Evolutionary conservation across 352 stramenopile genomes (phyloP).

Genomic region (Hyaloperonospora brassicae): DNA sequence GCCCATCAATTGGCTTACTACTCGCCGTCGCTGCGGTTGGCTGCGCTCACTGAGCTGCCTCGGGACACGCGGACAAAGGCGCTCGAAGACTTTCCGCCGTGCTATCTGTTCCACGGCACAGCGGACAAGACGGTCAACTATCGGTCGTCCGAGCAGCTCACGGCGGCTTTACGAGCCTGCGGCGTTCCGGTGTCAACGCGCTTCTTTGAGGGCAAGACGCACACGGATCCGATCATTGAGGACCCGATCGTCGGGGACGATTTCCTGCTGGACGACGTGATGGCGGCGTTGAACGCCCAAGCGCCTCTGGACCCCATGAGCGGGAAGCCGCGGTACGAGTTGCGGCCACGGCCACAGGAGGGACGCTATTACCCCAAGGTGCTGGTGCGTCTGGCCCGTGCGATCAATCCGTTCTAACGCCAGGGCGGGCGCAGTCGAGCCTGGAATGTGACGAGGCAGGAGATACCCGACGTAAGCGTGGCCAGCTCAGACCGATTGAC

Average conservation of each 20-base stretch:
- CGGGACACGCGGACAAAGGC: constrained; percentile 12
- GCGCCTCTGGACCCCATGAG: constrained; percentile 29
- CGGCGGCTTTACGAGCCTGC: constrained; percentile 36
- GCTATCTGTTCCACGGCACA: constrained; percentile 61
- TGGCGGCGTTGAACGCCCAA: constrained; percentile 38
- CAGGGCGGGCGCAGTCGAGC: constrained; percentile 11
- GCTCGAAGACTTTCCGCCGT: constrained; percentile 41
- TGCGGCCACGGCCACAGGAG: constrained; percentile 28
- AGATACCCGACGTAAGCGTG: no score
- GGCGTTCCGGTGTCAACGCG: constrained; percentile 40
- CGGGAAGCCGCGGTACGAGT: constrained; percentile 28
- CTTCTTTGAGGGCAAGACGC: constrained; percentile 78
- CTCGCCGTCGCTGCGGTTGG: constrained; percentile 39
- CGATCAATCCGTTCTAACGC: constrained; percentile 58
- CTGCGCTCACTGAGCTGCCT: constrained; percentile 37
- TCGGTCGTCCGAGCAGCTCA: constrained; percentile 48
- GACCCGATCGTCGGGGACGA: constrained; percentile 64
- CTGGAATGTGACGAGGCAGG: neutral
- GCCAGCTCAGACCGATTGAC: no score
- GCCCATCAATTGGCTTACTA: constrained; percentile 51
- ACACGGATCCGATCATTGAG: constrained; percentile 91
- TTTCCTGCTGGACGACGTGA: constrained; percentile 47
- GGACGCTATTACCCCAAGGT: constrained; percentile 39
- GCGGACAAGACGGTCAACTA: constrained; percentile 55
- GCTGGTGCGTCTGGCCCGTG: constrained; percentile 42